phyloP scores from a whole-genome alignment of 371 early-diverging fungal genomes.

The Mucor velutinosus region DNA sequence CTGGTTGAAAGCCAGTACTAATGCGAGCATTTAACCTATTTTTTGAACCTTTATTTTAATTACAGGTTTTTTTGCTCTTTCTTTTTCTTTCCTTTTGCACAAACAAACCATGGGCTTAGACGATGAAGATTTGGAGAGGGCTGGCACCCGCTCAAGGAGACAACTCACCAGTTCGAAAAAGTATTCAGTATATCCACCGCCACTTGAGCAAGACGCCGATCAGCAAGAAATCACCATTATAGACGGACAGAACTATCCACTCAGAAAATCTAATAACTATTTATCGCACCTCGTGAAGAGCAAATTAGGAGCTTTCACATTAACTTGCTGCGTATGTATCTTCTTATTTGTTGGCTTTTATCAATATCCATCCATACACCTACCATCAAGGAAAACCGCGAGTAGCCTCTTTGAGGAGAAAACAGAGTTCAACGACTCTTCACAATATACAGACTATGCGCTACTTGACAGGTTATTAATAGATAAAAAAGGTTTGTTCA shows the following conservation, averaged over 20 bases:
- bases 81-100: neutral
- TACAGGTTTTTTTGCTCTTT: neutral
- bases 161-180: constrained; percentile 11
- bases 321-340: neutral
- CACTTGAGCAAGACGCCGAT: neutral
- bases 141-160: constrained; percentile 28
- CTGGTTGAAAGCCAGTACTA: neutral
- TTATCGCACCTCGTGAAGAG: neutral
- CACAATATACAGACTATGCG: constrained; percentile 35
- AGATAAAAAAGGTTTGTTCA: constrained; percentile 12
- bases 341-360: neutral
- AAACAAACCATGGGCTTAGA: constrained; percentile 7
- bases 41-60: neutral
- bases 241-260: neutral
- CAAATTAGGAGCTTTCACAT: neutral
- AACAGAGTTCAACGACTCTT: constrained; percentile 20
- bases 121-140: constrained; percentile 28
- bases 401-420: neutral
- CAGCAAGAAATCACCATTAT: neutral
- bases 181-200: constrained; percentile 14
- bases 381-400: neutral
- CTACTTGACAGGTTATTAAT: constrained; percentile 24
- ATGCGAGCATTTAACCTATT: neutral
- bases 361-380: neutral
- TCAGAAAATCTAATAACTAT: neutral